Conservation (phyloP, 176 grass and related monocot species). For the Carex cristatella region DNA sequence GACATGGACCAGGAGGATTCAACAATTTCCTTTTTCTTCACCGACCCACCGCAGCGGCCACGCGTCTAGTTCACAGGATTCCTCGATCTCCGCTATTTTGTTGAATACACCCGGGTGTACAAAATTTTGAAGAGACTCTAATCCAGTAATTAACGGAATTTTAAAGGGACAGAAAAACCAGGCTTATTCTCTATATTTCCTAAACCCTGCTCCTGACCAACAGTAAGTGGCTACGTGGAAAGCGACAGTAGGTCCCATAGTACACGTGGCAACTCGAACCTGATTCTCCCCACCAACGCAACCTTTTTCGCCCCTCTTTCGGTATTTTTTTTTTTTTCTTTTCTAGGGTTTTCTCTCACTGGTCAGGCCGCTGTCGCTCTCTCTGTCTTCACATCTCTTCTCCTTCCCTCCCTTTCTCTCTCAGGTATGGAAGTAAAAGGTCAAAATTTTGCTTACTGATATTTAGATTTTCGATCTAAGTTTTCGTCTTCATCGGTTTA, state of each 20-base stretch:
- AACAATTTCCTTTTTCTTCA: background rate
- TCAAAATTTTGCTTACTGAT: background rate
- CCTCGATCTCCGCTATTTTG: background rate
- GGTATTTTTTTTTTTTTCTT: background rate
- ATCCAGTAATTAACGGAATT: background rate
- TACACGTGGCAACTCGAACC: slow-evolving; percentile 30
- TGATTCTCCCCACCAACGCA: slow-evolving; percentile 10
- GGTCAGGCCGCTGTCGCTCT: slow-evolving; percentile 17
- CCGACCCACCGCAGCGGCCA: background rate
- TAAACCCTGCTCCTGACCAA: background rate
- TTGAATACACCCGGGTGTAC: background rate
- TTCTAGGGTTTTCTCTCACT: slow-evolving; percentile 23
- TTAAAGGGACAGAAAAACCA: background rate
- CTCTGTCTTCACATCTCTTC: background rate
- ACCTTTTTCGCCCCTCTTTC: background rate
- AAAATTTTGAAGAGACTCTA: background rate
- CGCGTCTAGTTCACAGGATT: slow-evolving; percentile 1
- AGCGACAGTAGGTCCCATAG: slow-evolving; percentile 16
- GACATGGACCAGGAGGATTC: background rate
- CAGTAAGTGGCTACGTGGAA: background rate
- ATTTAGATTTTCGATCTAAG: background rate
- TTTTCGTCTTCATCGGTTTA: background rate
- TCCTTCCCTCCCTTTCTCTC: background rate
- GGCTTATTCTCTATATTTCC: background rate
- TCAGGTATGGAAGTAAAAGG: slow-evolving; percentile 22